Conservation (phyloP, 768 basidiomycete species). For the Suillus weaverae region DNA sequence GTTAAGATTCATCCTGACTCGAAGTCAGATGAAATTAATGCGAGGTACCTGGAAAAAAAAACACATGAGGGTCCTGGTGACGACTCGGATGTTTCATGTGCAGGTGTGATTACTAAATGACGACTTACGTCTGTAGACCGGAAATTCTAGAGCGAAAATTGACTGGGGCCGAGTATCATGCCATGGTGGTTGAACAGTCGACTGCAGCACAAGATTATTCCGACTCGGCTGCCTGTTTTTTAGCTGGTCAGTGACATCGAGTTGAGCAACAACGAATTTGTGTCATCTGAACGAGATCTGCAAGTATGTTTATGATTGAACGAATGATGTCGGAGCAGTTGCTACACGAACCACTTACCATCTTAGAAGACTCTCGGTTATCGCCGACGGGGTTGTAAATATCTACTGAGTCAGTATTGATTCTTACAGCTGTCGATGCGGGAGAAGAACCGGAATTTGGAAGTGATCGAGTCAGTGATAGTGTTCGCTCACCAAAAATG, state of each 20-base stretch:
- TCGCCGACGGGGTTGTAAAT: slow-evolving; percentile 3
- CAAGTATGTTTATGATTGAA: slow-evolving; percentile 1
- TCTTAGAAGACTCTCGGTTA: slow-evolving; percentile 6
- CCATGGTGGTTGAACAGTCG: not conserved
- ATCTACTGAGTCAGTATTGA: not conserved
- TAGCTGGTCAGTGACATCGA: not conserved
- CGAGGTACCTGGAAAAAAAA: slow-evolving; percentile 5
- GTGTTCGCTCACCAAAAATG: not conserved
- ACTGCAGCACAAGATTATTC: not conserved
- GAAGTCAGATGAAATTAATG: slow-evolving; percentile 4
- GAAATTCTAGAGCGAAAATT: not conserved
- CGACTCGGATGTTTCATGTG: not conserved
- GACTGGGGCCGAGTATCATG: not conserved
- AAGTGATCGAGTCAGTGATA: not conserved
- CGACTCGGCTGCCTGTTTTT: not conserved
- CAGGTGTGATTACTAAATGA: not conserved
- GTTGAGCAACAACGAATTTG: not conserved
- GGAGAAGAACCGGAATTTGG: not conserved
- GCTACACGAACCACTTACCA: not conserved
- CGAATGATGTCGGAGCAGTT: slow-evolving; percentile 1
- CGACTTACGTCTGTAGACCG: not conserved
- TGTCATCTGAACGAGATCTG: not conserved
- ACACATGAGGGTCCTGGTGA: not conserved
- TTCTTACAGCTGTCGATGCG: not conserved
- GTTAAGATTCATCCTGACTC: slow-evolving; percentile 1